Base-by-base conservation (phyloP, 140 eudicot species). In the Senecio squalidus region DNA sequence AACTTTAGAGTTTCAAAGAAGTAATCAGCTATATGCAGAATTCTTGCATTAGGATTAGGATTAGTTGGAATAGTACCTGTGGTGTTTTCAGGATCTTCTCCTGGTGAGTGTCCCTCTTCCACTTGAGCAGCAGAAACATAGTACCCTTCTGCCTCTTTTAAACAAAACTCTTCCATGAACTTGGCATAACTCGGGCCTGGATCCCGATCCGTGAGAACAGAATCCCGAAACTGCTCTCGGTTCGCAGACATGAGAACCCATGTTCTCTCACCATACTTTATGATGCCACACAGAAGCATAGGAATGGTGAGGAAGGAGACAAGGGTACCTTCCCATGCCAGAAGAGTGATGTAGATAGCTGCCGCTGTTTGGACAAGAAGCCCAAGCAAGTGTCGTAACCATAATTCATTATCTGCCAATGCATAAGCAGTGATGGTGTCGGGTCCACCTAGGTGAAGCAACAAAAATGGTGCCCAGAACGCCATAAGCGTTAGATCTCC, bases 401-500 rank as follows among this genome's bases (percentile, higher is more conserved):
- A 78, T 24, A 82, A 70, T 50, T 78, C 82, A 50, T 75, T 82
- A 58, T 82, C 90, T 0, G 72, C 85, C 55, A 78, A 18, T 0
- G 85, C 68, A 40, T 75, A 82, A 7, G 90, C 90, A 10, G 90
- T 82, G 16, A 82, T 82, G 46, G 90, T 78, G 38, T 82, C 90
- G 0, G 83, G 82, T 2, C 90, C 90, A 14, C 90, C 85, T 11
- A 82, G 80, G 23, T 82, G 90, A n/a, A 78, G 54, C 21, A 82
- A 55, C 4, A 82, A 74, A 53, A 82, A 71, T 0, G 89, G 85
- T 2, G 84, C 80, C 84, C 84, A 74, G 36, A 78, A 78, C 17
- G 77, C 75, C 64, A 61, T 72, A 3, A 77, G 48, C 9, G 25
- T 15, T 14, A 48, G 47, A 52, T 60, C 64, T 23, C 66, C 58